These are phyloP conservation scores for Pistacia integerrima DNA, from an alignment of 345 rosid genomes.

Conservation along the genomic window DNA sequence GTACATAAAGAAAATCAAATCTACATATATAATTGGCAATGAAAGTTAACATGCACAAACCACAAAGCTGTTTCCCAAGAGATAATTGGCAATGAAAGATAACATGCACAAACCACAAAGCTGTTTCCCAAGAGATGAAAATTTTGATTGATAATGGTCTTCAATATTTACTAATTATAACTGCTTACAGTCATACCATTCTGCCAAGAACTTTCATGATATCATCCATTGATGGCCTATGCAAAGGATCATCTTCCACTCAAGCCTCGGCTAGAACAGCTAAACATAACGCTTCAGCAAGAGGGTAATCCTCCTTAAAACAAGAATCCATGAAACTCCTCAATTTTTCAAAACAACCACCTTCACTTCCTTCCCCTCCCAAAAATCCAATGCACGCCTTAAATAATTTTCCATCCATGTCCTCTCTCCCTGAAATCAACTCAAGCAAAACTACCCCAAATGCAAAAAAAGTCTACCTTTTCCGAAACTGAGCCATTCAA, in stretches of 20 bases:
- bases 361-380: slow-evolving; percentile 42
- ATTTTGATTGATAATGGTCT: slow-evolving; percentile 5
- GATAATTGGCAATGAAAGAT: too few species aligned
- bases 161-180: not conserved
- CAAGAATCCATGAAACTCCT: slow-evolving; percentile 56
- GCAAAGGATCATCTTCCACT: slow-evolving; percentile 55
- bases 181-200: slow-evolving; percentile 31
- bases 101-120: too few species aligned
- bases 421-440: too few species aligned
- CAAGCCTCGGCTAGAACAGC: slow-evolving; percentile 64
- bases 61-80: too few species aligned
- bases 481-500: too few species aligned
- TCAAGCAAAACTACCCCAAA: too few species aligned
- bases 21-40: too few species aligned
- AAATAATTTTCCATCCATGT: too few species aligned
- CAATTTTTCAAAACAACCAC: slow-evolving; percentile 59
- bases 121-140: too few species aligned
- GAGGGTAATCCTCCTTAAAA: slow-evolving; percentile 45
- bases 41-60: too few species aligned
- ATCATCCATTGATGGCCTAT: slow-evolving; percentile 58
- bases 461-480: too few species aligned
- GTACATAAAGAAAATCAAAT: too few species aligned
- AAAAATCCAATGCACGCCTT: slow-evolving; percentile 44
- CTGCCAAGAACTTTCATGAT: slow-evolving; percentile 56
- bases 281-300: slow-evolving; percentile 57